Base-by-base conservation (phyloP, 2,329 filamentous ascomycete species). In the Tolypocladium amazonense region DNA sequence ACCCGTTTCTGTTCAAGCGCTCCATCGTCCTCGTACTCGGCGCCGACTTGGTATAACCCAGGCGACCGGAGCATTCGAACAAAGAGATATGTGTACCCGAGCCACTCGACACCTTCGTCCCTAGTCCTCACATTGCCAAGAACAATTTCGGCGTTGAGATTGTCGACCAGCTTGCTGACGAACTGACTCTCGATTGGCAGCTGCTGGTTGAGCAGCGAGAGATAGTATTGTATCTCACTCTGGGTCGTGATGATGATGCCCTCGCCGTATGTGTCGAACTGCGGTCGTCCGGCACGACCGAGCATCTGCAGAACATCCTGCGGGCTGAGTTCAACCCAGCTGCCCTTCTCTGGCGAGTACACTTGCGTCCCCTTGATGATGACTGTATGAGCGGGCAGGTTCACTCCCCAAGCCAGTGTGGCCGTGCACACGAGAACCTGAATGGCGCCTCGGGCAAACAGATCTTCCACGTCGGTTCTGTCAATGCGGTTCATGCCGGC, bases 231-330 rank as follows among this genome's bases (percentile, higher is more conserved):
- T 70, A 99, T 90, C 76, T 99, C 95, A 56, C 82, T 83, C 70
- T 97, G 93, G 0, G 92, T 94, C 0, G 94, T 99, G 67, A 99
- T 97, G 71, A 99, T 97, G 69, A 99, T 97, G 72, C 94, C 94
- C 74, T 99, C 94, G 71, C 94, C 94, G 69, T 96, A 99, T 0
- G 92, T 97, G 71, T 99, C 94, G 71, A 91, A 99, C 70, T 99
- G 95, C 35, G 94, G 94, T 65, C 94, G 86, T 71, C 94, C 94
- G 58, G 94, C 95, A 81, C 94, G 92, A 70, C 94, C 94, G 68
- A 99, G 86, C 95, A 99, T 99, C 73, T 99, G 94, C 57, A 99
- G 80, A 41, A 99, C 93, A 76, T 99, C 94, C 72, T 99, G 94
- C 15, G 94, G 94, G 69, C 92, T 97, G 58, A 99, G 77, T 72